Base-by-base conservation (phyloP, 192 early-diverging fungal species). In the Coemansia sp. region DNA sequence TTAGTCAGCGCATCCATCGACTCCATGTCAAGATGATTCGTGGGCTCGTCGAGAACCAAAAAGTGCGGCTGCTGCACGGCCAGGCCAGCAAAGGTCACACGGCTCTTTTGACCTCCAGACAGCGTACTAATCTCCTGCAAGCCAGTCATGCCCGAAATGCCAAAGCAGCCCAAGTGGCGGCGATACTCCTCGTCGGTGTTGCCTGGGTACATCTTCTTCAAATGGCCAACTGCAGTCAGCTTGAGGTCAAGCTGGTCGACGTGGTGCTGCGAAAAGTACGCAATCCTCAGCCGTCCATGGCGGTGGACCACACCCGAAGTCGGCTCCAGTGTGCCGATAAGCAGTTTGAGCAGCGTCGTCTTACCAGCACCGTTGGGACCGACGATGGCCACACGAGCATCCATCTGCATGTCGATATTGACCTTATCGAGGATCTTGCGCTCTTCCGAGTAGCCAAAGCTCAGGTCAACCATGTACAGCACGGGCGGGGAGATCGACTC, bases 361-460 rank as follows among this genome's bases (percentile, higher is more conserved):
- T 99, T 99, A 85, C 95, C 95, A 12, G 95, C 93, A 38, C 97
- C 97, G 83, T 99, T 99, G 50, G 97, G 95, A 55, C 97, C 97
- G 19, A 99, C 95, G 56, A 99, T 87, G n/a, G 95, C 97, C 71
- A 98, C 90, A 29, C 97, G 93, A 21, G 92, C 90, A 66, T 97
- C 94, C 91, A 97, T 92, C 63, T 93, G 93, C 83, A 99, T 86
- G 56, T 98, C 94, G 40, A 99, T 85, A 50, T 92, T 90, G 65
- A 98, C 88, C 44, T 86, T 72, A 21, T 83, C 82, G 60, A 99
- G 76, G 63, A 98, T 96, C n/a, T 80, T 85, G 52, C 87, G 83
- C 53, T 87, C 86, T 0, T 84, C 59, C n/a, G 72, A 83, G 74
- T 99, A 99, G 19, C 89, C 89, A 77, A 98, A 99, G 9, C 82